Base-by-base conservation (phyloP, 2,329 filamentous ascomycete species). In the Neofusicoccum sp. region DNA sequence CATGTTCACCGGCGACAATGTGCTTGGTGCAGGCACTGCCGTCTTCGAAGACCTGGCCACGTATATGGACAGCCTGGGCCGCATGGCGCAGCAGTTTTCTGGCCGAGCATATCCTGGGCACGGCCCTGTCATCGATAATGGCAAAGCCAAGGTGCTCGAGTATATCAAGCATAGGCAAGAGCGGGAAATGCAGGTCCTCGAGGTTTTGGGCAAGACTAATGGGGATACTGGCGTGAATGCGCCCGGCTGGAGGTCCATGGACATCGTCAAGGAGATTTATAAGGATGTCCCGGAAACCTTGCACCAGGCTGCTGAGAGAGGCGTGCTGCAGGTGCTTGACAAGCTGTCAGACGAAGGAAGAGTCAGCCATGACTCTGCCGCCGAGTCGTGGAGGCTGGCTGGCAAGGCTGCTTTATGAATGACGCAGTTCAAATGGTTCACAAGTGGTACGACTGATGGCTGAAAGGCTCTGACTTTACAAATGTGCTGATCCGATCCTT, bases 211-310 rank as follows among this genome's bases (percentile, higher is more conserved):
- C 33, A 64, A 70, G 40, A 66, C 65, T 53, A 43, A 43, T 31
- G 26, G 33, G 26, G n/a, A 43, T 6, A 49, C 70, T n/a, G 63
- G 65, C 40, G n/a, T n/a, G n/a, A n/a, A n/a, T n/a, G n/a, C n/a
- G n/a, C n/a, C n/a, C n/a, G 71, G 73, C 2, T 91, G 89, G 89
- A 85, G 83, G 6, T 82, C 86, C 7, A 88, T 91, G 83, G 90
- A 93, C 62, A 80, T 98, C 64, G 93, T 97, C n/a, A 90, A 89
- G 74, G 79, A 89, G 33, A 91, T 99, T 34, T 99, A 99, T 73
- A 83, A 82, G 58, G 87, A 91, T 68, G 87, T 96, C 24, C 88
- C 90, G 0, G 86, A 89, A 71, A 85, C 82, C 68, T 78, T 98
- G 65, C 89, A 93, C 74, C 71, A 82, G 9, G 88, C 93, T 7